Evolutionary conservation across 108 stramenopile genomes (phyloP).

Genomic region (Aurantiochytrium sp.): DNA sequence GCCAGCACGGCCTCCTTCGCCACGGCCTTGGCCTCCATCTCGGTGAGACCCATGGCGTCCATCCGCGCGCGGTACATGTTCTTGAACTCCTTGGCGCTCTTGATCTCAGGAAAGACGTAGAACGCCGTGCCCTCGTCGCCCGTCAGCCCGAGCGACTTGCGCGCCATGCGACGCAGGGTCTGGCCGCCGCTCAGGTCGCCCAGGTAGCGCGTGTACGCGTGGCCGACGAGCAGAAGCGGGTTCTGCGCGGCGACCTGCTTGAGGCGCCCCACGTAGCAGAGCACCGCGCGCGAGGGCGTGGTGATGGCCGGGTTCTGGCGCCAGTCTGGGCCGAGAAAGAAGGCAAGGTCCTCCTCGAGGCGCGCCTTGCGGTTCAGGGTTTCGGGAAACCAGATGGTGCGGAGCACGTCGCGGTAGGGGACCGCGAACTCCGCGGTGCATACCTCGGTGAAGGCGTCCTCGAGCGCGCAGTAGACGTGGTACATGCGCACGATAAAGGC

Average conservation of each 20-base stretch:
- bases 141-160: background rate
- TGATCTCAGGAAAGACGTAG: background rate
- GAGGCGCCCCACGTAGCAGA: background rate
- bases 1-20: background rate
- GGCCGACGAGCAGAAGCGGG: background rate
- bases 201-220: constrained; percentile 30
- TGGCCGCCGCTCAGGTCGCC: too few species aligned
- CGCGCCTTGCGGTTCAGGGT: background rate
- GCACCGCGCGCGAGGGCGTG: background rate
- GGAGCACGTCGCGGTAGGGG: background rate
- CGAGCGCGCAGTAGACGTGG: constrained; percentile 3
- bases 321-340: background rate
- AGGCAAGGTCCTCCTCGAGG: background rate
- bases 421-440: background rate
- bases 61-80: constrained; percentile 20
- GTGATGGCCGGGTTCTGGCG: background rate
- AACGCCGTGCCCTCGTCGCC: constrained; percentile 2
- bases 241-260: background rate
- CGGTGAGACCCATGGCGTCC: background rate
- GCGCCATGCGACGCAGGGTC: background rate
- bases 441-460: background rate
- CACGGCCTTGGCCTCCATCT: background rate
- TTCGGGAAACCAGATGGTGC: background rate
- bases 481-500: constrained; percentile 2
- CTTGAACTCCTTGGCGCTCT: constrained; percentile 18